Percentiles rank a stretch among this genome's conserved stretches.
Evolutionary conservation across 805 yeast genomes (phyloP).

Genomic region (Yarrowia hollandica): DNA sequence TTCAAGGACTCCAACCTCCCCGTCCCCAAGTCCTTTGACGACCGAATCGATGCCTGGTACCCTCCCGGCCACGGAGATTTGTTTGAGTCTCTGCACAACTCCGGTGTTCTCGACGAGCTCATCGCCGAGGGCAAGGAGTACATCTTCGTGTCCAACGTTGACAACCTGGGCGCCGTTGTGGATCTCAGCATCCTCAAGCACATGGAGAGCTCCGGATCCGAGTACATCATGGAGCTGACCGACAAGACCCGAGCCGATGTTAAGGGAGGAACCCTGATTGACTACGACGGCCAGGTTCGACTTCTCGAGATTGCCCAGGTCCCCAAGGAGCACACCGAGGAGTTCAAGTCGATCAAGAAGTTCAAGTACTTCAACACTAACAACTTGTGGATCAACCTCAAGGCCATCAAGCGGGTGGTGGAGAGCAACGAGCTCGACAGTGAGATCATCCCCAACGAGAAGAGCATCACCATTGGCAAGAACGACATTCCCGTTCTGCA

Average conservation of each 20-base stretch:
- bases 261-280: constrained; percentile 97
- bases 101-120: constrained; percentile 89
- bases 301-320: constrained; percentile 97
- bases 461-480: constrained; percentile 75
- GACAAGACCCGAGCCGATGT: constrained; percentile 99
- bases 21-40: constrained; percentile 76
- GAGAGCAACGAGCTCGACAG: constrained; percentile 77
- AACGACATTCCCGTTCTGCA: constrained; percentile 83
- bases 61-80: constrained; percentile 99
- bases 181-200: constrained; percentile 87
- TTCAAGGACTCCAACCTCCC: constrained; percentile 94
- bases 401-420: constrained; percentile 89
- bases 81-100: constrained; percentile 82
- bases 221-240: constrained; percentile 97
- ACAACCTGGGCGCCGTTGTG: constrained; percentile 97
- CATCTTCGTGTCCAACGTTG: constrained; percentile 95
- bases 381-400: constrained; percentile 94
- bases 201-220: constrained; percentile 88
- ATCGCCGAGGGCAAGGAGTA: constrained; percentile 92
- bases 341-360: constrained; percentile 95
- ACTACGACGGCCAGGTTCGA: constrained; percentile 92
- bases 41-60: constrained; percentile 85
- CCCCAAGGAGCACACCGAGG: constrained; percentile 97
- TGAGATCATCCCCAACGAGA: constrained; percentile 95
- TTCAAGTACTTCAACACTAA: constrained; percentile 98